Evolutionary conservation across 495 filamentous ascomycete species (phyloP).

Genomic region (Chaetomium fimeti): DNA sequence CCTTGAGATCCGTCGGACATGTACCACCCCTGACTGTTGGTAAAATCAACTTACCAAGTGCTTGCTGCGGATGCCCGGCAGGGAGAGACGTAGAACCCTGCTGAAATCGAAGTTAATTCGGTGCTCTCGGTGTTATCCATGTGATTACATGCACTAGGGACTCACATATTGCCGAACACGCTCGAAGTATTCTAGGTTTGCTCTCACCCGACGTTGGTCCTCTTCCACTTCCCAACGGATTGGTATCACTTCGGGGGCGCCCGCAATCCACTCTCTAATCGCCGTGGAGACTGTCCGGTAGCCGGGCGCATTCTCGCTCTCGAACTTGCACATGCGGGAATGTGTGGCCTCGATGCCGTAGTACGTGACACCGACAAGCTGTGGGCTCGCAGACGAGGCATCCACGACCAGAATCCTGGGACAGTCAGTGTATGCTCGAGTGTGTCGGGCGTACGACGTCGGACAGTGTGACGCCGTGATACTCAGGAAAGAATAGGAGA

Average conservation of each 20-base stretch:
- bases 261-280: constrained; percentile 64
- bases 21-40: constrained; percentile 12
- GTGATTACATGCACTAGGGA: not conserved
- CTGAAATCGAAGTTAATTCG: not conserved
- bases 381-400: constrained; percentile 69
- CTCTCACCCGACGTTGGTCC: constrained; percentile 48
- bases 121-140: not conserved
- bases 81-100: constrained; percentile 19
- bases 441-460: not conserved
- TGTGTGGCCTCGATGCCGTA: constrained; percentile 82
- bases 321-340: constrained; percentile 86
- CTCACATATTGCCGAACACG: constrained; percentile 45
- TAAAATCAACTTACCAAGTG: constrained; percentile 29
- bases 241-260: constrained; percentile 57
- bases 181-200: constrained; percentile 45
- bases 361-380: constrained; percentile 69
- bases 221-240: constrained; percentile 65
- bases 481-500: not conserved
- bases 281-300: constrained; percentile 72
- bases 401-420: constrained; percentile 61
- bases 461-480: not conserved
- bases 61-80: constrained; percentile 16
- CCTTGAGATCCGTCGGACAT: constrained; percentile 1
- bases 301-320: constrained; percentile 66
- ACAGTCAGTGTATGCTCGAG: constrained; percentile 9